A percentile compares a stretch with the other conserved stretches of the same genome.
Evolutionary conservation across 768 basidiomycete species (phyloP).

Genomic region (Steccherinum ochraceum): DNA sequence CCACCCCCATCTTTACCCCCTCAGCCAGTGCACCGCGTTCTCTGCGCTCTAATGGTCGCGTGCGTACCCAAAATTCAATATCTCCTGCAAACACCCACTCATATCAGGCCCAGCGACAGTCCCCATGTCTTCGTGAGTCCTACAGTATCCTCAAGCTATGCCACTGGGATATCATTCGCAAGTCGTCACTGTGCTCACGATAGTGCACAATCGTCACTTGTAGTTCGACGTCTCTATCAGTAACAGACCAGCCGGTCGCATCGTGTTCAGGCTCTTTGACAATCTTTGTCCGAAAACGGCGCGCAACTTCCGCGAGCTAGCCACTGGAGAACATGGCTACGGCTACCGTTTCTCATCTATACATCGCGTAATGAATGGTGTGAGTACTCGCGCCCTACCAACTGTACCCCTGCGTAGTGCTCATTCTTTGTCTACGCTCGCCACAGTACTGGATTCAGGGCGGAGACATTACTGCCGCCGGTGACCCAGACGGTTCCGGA

Average conservation of each 20-base stretch:
- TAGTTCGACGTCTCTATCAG: constrained; percentile 67
- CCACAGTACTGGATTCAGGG: constrained; percentile 33
- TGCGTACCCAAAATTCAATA: not conserved
- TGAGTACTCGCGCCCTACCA: constrained; percentile 13
- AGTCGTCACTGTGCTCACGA: too few relatives aligned
- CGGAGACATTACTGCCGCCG: constrained; percentile 29
- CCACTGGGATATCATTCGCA: too few relatives aligned
- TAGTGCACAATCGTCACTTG: too few relatives aligned
- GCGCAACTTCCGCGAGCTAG: constrained; percentile 76
- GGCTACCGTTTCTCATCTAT: constrained; percentile 67
- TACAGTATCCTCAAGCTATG: not conserved
- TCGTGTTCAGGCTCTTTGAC: constrained; percentile 82
- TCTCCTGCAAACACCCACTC: not conserved
- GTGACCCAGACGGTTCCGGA: constrained; percentile 26
- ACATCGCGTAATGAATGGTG: constrained; percentile 49
- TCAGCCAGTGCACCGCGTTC: too few relatives aligned
- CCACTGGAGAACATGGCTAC: constrained; percentile 58
- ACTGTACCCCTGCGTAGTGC: not conserved
- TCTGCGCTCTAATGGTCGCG: not conserved
- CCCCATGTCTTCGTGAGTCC: not conserved
- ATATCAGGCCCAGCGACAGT: not conserved
- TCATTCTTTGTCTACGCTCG: not conserved
- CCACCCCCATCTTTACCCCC: not conserved
- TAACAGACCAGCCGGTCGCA: constrained; percentile 53
- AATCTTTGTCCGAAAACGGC: constrained; percentile 77